These are phyloP conservation scores for Sporothrix protearum DNA, from an alignment of 2,329 filamentous ascomycete species.

Conservation along the genomic window DNA sequence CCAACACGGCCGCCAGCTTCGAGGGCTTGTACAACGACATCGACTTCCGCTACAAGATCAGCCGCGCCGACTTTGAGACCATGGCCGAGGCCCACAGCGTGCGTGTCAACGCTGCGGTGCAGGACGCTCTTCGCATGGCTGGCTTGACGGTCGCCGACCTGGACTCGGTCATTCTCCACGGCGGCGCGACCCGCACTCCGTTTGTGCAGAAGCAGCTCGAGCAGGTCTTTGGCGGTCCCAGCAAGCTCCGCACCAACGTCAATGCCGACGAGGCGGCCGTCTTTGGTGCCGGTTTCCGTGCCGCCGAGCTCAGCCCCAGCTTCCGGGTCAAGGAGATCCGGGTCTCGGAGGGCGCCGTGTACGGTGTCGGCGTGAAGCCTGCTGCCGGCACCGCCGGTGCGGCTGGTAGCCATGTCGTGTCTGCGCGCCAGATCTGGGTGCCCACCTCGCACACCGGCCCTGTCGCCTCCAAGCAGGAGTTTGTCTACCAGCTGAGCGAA, in stretches of 20 bases:
- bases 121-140: constrained; percentile 69
- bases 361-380: constrained; percentile 74
- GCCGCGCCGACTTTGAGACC: constrained; percentile 74
- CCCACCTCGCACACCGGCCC: constrained; percentile 70
- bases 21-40: constrained; percentile 89
- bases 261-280: constrained; percentile 96
- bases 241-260: constrained; percentile 87
- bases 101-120: constrained; percentile 66
- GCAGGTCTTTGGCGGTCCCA: constrained; percentile 63
- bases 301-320: constrained; percentile 83
- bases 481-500: constrained; percentile 66
- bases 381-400: constrained; percentile 55
- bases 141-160: constrained; percentile 71
- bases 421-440: constrained; percentile 79
- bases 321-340: constrained; percentile 98
- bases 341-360: constrained; percentile 70
- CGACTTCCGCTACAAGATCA: constrained; percentile 89
- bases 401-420: too few species aligned
- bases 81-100: constrained; percentile 65
- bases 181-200: constrained; percentile 83
- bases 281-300: constrained; percentile 92
- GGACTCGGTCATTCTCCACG: constrained; percentile 88
- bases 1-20: constrained; percentile 73
- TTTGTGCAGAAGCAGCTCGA: constrained; percentile 92
- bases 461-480: constrained; percentile 66